These are phyloP conservation scores for Ambrosia artemisiifolia DNA, from an alignment of 129 eudicot species.

Conservation along the genomic window DNA sequence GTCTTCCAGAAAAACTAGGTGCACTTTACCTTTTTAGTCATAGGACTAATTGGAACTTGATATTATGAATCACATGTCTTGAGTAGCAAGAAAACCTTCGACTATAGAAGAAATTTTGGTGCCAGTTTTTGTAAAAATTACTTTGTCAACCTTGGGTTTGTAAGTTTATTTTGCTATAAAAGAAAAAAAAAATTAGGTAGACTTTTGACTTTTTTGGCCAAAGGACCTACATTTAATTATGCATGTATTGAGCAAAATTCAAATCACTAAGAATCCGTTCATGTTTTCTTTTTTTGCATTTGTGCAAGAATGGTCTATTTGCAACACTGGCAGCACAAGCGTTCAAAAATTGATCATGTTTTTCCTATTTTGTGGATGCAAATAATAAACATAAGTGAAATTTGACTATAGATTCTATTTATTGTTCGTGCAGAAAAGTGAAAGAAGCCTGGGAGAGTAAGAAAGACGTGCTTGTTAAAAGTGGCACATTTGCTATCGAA, in stretches of 20 bases:
- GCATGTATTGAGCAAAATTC: background rate
- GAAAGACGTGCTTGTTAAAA: conserved; percentile 57
- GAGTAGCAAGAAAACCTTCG: background rate
- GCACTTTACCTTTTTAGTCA: background rate
- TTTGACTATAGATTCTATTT: background rate
- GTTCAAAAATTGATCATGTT: background rate
- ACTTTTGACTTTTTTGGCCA: background rate
- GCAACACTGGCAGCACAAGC: background rate
- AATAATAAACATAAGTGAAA: background rate
- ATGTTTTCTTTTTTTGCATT: background rate
- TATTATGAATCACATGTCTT: background rate
- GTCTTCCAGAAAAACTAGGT: background rate
- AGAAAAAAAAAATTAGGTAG: background rate
- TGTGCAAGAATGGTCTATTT: background rate
- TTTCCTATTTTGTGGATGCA: background rate
- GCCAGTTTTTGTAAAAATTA: background rate
- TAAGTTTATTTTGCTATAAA: background rate
- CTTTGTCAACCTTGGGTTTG: background rate
- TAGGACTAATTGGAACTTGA: conserved; percentile 1
- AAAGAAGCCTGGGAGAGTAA: conserved; percentile 92
- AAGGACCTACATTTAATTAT: background rate
- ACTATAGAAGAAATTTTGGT: background rate
- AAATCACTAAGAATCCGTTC: background rate
- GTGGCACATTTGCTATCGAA: conserved; percentile 87
- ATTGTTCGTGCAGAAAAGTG: conserved; percentile 56